A percentile compares a stretch with the other conserved stretches of the same genome.
phyloP scores from a whole-genome alignment of 176 grass and related monocot genomes.

The Oryza australiensis region DNA sequence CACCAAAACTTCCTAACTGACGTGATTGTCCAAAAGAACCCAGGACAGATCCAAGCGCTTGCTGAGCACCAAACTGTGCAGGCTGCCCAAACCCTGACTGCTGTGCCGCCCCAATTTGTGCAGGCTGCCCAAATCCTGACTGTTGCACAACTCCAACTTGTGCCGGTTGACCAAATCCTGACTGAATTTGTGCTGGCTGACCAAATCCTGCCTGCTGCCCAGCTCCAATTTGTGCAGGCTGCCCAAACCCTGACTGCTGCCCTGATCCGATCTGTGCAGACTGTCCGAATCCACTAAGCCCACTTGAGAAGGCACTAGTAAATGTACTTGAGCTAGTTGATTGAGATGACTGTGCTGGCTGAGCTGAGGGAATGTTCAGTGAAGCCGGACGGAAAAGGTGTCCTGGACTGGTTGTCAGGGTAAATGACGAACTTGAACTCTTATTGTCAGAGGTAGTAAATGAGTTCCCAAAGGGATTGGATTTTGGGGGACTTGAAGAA shows the following conservation, averaged over 20 bases:
- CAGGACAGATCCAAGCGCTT: slow-evolving; percentile 87
- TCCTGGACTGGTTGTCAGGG: slow-evolving; percentile 64
- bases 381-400: slow-evolving; percentile 80
- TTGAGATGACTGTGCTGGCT: slow-evolving; percentile 61
- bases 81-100: slow-evolving; percentile 66
- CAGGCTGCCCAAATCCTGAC: slow-evolving; percentile 81
- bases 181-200: slow-evolving; percentile 69
- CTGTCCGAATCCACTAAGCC: slow-evolving; percentile 85
- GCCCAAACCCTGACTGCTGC: slow-evolving; percentile 64
- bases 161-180: slow-evolving; percentile 70
- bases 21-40: slow-evolving; percentile 95
- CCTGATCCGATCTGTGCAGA: slow-evolving; percentile 59
- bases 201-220: slow-evolving; percentile 78
- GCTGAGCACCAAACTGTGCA: slow-evolving; percentile 74
- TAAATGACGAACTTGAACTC: slow-evolving; percentile 43
- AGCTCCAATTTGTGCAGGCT: slow-evolving; percentile 64
- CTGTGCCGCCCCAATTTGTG: slow-evolving; percentile 58
- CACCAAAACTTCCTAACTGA: slow-evolving; percentile 68
- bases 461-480: slow-evolving; percentile 78
- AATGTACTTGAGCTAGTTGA: slow-evolving; percentile 60
- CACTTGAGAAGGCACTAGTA: slow-evolving; percentile 62
- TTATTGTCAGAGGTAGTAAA: slow-evolving; percentile 60
- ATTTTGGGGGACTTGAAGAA: slow-evolving; percentile 63
- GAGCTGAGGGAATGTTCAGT: slow-evolving; percentile 76
- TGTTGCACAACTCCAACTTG: slow-evolving; percentile 54